These are phyloP conservation scores for Dipodascopsis uninucleata DNA, from an alignment of 805 yeast genomes.

Conservation along the genomic window DNA sequence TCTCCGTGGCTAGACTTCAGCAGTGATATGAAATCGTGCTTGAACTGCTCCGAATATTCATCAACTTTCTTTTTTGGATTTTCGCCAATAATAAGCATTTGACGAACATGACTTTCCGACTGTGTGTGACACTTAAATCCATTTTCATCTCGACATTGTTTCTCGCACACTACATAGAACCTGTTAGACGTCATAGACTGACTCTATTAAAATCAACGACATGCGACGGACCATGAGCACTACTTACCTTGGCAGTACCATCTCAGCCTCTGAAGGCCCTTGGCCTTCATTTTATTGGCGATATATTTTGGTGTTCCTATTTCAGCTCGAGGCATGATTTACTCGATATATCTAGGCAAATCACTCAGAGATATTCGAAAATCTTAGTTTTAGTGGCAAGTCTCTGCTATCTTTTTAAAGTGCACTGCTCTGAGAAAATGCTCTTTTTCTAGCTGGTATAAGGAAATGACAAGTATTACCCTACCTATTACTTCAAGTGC, in stretches of 20 bases:
- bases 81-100: slow-evolving; percentile 47
- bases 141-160: slow-evolving; percentile 94
- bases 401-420: too few relatives aligned
- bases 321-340: slow-evolving; percentile 60
- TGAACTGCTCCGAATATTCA: slow-evolving; percentile 58
- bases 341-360: too few relatives aligned
- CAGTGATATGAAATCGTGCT: slow-evolving; percentile 58
- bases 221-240: background rate
- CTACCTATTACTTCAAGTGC: too few relatives aligned
- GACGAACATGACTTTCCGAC: slow-evolving; percentile 71
- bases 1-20: slow-evolving; percentile 74
- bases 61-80: slow-evolving; percentile 47
- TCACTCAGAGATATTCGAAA: too few relatives aligned
- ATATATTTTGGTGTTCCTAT: slow-evolving; percentile 65
- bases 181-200: slow-evolving; percentile 29
- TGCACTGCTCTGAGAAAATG: too few relatives aligned
- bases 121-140: slow-evolving; percentile 89
- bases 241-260: slow-evolving; percentile 67
- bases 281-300: slow-evolving; percentile 71
- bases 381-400: too few relatives aligned
- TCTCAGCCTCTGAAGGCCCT: slow-evolving; percentile 78
- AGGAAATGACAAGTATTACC: too few relatives aligned
- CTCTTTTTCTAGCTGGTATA: too few relatives aligned
- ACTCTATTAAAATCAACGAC: background rate
- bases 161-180: slow-evolving; percentile 56